Evolutionary conservation across 345 rosid species (phyloP), one percentile per base, ranked within the genome.

Genomic region (Pistacia atlantica): DNA sequence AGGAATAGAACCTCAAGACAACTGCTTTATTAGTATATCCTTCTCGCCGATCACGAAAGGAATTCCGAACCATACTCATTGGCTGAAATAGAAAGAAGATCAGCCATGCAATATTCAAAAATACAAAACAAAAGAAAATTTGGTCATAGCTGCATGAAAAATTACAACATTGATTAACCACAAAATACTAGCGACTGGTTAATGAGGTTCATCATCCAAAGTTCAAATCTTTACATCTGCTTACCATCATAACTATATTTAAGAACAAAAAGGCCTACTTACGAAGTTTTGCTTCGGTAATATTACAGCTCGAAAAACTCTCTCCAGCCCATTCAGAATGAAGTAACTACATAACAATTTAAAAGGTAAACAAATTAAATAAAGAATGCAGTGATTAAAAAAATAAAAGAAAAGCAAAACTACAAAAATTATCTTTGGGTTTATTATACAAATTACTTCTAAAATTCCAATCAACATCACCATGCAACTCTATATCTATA

Each of bases 201-300:
- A 14, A 57, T 14, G 22, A 42, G 37, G 55, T 22, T 11, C 33
- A 25, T 20, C 52, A 58, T 37, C 75, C 20, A 48, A 38, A 14
- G 17, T 28, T 73, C 22, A 9, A 18, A 35, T 42, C 28, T 52
- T 51, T 35, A 35, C 20, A 25, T 8, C 14, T 13, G 25, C 49
- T 48, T 51, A 48, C 57, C 38, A 33, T 35, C 25, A 57, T 25
- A 38, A 42, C 13, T 16, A 75, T 2, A 42, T 6, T 25, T 2
- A 51, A 72, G 38, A 54, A 58, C 71, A 77, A 2, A 62, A 77
- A 16, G 46, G 51, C 49, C 22, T 42, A 80, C 99, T 89, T 88
- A 95, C 99, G 85, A 93, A 95, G 85, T 96, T 96, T 67, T 90
- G 83, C 82, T 96, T 96, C 11, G 94, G 97, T 85, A 93, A 78